A percentile compares a stretch with the other conserved stretches of the same genome.
phyloP scores from a whole-genome alignment of 2,329 filamentous ascomycete genomes.

The Penicillium sp. region DNA sequence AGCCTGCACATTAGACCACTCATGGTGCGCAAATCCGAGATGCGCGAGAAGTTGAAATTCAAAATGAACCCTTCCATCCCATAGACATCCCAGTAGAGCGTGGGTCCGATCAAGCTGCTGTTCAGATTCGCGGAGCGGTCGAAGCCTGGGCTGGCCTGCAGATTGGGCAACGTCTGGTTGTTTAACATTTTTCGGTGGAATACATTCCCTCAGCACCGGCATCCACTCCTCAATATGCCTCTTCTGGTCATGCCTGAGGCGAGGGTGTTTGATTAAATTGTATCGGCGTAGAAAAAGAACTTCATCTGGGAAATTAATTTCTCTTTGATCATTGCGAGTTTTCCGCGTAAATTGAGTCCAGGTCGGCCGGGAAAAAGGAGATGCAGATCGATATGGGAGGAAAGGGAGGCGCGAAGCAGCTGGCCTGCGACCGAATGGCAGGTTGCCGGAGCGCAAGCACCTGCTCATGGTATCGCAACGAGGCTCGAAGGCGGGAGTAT shows the following conservation, averaged over 20 bases:
- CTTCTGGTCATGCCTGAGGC: constrained; percentile 18
- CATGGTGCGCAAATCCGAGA: constrained; percentile 39
- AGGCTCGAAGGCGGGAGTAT: constrained; percentile 26
- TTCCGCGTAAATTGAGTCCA: constrained; percentile 1
- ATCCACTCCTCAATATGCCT: constrained; percentile 36
- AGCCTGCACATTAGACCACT: constrained; percentile 42
- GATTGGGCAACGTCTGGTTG: neutral
- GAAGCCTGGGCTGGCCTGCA: constrained; percentile 1
- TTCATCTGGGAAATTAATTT: constrained; percentile 17
- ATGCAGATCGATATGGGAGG: constrained; percentile 8
- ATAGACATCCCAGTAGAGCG: constrained; percentile 33
- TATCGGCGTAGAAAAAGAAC: constrained; percentile 21
- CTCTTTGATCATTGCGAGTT: constrained; percentile 1
- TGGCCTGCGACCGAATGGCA: constrained; percentile 33
- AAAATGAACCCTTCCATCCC: constrained; percentile 26
- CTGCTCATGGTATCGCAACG: constrained; percentile 43
- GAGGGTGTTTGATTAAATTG: constrained; percentile 10
- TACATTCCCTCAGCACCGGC: constrained; percentile 32
- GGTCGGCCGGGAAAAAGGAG: constrained; percentile 6
- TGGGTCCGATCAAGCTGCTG: constrained; percentile 26
- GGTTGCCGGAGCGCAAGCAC: constrained; percentile 38
- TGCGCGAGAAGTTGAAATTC: constrained; percentile 40
- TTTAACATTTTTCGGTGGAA: constrained; percentile 21
- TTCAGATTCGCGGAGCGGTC: constrained; percentile 14
- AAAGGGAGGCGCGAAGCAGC: constrained; percentile 15